Conservation (phyloP, 805 yeast species). For the Candida berthetii region DNA sequence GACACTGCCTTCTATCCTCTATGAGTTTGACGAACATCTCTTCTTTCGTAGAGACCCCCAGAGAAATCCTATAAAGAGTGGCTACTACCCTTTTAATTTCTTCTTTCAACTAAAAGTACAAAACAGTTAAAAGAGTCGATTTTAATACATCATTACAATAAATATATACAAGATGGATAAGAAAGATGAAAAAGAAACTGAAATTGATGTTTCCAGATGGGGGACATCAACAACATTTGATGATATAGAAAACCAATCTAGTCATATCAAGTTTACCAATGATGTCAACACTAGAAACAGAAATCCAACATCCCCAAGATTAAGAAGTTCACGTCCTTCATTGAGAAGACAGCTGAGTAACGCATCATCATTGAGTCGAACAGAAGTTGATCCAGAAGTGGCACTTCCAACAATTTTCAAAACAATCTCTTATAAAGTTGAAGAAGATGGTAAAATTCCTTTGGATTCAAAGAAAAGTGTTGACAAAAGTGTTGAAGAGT, state of each 20-base stretch:
- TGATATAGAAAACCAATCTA: background rate
- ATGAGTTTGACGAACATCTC: too few relatives aligned
- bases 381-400: conserved; percentile 19
- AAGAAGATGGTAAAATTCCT: conserved; percentile 10
- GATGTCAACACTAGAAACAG: background rate
- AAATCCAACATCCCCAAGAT: background rate
- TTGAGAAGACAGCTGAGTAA: background rate
- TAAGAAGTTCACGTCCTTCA: background rate
- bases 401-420: conserved; percentile 31
- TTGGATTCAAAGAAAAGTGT: conserved; percentile 6
- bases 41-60: too few relatives aligned
- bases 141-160: too few relatives aligned
- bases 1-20: too few relatives aligned
- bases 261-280: background rate
- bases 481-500: conserved; percentile 14
- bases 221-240: background rate
- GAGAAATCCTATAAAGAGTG: too few relatives aligned
- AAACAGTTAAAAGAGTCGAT: too few relatives aligned
- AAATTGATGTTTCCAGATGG: background rate
- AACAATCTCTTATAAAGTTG: conserved; percentile 31
- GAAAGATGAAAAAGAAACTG: too few relatives aligned
- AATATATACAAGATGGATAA: too few relatives aligned
- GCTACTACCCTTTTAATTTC: too few relatives aligned
- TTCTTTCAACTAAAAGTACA: too few relatives aligned
- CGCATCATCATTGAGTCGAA: background rate